Evolutionary conservation across 1,284 basidiomycete species (phyloP).

Genomic region (Melampsora americana): DNA sequence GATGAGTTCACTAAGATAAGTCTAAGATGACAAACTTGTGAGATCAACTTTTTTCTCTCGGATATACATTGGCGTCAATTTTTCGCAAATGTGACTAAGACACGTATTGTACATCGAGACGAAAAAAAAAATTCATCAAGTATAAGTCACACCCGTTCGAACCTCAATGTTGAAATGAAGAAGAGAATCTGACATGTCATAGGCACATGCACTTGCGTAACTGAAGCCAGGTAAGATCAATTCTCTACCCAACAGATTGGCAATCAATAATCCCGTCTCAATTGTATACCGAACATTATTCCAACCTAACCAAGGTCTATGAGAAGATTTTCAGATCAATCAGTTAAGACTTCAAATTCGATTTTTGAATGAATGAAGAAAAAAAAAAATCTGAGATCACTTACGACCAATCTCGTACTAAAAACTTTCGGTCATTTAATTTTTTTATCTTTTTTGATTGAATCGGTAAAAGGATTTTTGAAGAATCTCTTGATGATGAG

Average conservation of each 20-base stretch:
- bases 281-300: slow-evolving; percentile 38
- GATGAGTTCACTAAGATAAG: neutral
- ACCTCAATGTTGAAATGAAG: neutral
- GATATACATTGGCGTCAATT: slow-evolving; percentile 19
- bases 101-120: neutral
- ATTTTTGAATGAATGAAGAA: neutral
- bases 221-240: slow-evolving; percentile 32
- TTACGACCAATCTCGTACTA: slow-evolving; percentile 39
- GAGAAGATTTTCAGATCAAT: neutral
- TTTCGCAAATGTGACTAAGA: slow-evolving; percentile 26
- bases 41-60: slow-evolving; percentile 23
- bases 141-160: too few species aligned
- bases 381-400: neutral
- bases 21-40: neutral
- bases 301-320: slow-evolving; percentile 25
- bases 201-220: slow-evolving; percentile 34
- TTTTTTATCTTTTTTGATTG: too few species aligned
- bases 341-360: neutral
- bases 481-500: too few species aligned
- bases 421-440: slow-evolving; percentile 17
- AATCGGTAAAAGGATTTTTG: too few species aligned
- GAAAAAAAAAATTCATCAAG: neutral
- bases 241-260: slow-evolving; percentile 22
- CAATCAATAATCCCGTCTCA: slow-evolving; percentile 33
- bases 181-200: slow-evolving; percentile 21